phyloP scores from a whole-genome alignment of 1,284 basidiomycete genomes.

The Retiboletus fuscus region DNA sequence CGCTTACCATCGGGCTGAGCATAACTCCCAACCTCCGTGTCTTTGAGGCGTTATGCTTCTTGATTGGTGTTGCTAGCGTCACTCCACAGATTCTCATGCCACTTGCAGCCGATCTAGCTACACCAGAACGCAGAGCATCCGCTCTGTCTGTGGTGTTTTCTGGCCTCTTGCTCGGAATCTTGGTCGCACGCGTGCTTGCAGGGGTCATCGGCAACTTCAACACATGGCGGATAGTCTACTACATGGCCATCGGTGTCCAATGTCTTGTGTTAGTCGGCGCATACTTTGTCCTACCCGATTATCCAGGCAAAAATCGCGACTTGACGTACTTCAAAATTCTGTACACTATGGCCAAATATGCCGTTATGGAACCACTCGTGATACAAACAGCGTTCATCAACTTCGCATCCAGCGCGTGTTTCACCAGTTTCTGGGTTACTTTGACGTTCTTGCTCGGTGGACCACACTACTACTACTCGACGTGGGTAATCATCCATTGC shows the following conservation, averaged over 20 bases:
- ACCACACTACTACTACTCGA: constrained; percentile 72
- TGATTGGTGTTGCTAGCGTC: constrained; percentile 68
- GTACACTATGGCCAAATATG: constrained; percentile 75
- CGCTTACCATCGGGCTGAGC: constrained; percentile 68
- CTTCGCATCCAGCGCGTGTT: constrained; percentile 67
- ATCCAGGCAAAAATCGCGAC: constrained; percentile 70
- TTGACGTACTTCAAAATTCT: constrained; percentile 72
- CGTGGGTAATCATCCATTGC: constrained; percentile 54
- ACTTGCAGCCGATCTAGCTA: constrained; percentile 74
- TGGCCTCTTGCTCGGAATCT: constrained; percentile 76
- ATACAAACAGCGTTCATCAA: constrained; percentile 72
- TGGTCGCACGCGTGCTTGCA: constrained; percentile 75
- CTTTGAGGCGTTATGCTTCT: constrained; percentile 68
- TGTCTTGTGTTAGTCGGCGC: constrained; percentile 61
- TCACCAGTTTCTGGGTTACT: constrained; percentile 76
- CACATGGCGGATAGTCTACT: constrained; percentile 75
- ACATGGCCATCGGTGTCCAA: constrained; percentile 72
- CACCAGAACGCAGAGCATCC: constrained; percentile 68
- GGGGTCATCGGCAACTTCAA: constrained; percentile 73
- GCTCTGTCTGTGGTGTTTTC: constrained; percentile 75
- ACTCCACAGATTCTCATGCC: constrained; percentile 72
- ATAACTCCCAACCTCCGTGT: constrained; percentile 60
- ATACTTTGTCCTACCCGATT: constrained; percentile 75
- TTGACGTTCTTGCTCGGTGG: constrained; percentile 78
- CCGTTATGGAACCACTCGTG: constrained; percentile 75